Evolutionary conservation across 2,329 filamentous ascomycete genomes (phyloP), one percentile per base, ranked within the genome.

Genomic region (Calonectria montana): DNA sequence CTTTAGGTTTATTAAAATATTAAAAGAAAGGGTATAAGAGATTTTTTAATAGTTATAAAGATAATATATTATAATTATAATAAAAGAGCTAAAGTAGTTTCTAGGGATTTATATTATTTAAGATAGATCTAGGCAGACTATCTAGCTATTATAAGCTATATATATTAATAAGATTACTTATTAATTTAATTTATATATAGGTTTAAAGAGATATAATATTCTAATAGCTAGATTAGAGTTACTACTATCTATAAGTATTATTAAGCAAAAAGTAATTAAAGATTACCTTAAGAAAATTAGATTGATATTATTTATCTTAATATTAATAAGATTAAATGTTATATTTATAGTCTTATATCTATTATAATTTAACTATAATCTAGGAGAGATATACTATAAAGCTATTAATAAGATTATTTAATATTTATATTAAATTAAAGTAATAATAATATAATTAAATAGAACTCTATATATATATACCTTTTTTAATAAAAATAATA

Each of bases 1-100:
- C n/a, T 47, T 47, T 47, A 9, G 2, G 4, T 45, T 45, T 45
- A 45, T n/a, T 45, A 45, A 45, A 47, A 7, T 21, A 47, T n/a
- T n/a, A n/a, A n/a, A 45, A 21, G n/a, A 21, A n/a, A 21, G 9
- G 12, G 4, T 2, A 21, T 41, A 45, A 8, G 4, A n/a, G 9
- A 45, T 9, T 16, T 45, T n/a, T 69, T 71, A 75, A 73, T 50
- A 65, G 39, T 25, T 43, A 45, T 21, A 21, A 45, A 9, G 18
- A 65, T 45, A 45, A 45, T 45, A 45, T 47, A 47, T 12, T 23
- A 47, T 47, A 21, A 47, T 23, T 4, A 8, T 23, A 23, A 23
- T 47, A 21, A 18, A 18, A 3, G n/a, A 47, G 23, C 8, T 21
- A 47, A 47, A 47, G 7, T 47, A 18, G n/a, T 47, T 47, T 10